These are phyloP conservation scores for Xylaria sp. DNA, from an alignment of 2,329 filamentous ascomycete species.

Conservation along the genomic window DNA sequence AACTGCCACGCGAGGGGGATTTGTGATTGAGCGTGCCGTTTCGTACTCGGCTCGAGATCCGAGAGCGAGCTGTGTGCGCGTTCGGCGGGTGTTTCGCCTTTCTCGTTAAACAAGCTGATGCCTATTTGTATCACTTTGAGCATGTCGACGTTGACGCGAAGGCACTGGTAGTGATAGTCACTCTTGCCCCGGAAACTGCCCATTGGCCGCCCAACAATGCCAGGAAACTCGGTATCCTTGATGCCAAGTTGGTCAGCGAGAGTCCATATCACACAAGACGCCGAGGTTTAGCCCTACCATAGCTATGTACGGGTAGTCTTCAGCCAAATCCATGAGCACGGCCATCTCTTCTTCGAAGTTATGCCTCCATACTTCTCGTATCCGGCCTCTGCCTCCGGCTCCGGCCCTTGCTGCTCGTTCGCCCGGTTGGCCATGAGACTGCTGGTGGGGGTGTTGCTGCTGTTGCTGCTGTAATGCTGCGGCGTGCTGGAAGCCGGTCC, in stretches of 20 bases:
- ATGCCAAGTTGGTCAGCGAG: constrained; percentile 41
- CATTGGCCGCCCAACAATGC: constrained; percentile 94
- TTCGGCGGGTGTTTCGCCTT: constrained; percentile 86
- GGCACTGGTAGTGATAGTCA: constrained; percentile 98
- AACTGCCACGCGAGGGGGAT: constrained; percentile 97
- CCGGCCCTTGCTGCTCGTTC: constrained; percentile 53
- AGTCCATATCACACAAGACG: constrained; percentile 17
- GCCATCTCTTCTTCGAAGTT: constrained; percentile 94
- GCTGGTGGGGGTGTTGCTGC: constrained; percentile 60
- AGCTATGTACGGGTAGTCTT: constrained; percentile 94
- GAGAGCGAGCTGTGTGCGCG: constrained; percentile 64
- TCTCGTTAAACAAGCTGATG: constrained; percentile 89
- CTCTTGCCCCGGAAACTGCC: constrained; percentile 94
- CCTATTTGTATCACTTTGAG: constrained; percentile 98
- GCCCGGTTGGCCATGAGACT: constrained; percentile 48
- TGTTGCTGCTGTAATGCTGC: constrained; percentile 61
- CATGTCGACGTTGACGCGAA: constrained; percentile 96
- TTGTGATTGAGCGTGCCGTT: constrained; percentile 59
- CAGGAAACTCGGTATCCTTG: constrained; percentile 98
- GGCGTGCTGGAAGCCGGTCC: constrained; percentile 86
- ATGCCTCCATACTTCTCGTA: constrained; percentile 95
- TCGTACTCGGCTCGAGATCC: constrained; percentile 54
- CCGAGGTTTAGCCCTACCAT: constrained; percentile 74
- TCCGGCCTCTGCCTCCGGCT: constrained; percentile 76
- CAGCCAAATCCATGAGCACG: constrained; percentile 81